Conservation (phyloP, 2,329 filamentous ascomycete species). For the Pseudogymnoascus sp. region DNA sequence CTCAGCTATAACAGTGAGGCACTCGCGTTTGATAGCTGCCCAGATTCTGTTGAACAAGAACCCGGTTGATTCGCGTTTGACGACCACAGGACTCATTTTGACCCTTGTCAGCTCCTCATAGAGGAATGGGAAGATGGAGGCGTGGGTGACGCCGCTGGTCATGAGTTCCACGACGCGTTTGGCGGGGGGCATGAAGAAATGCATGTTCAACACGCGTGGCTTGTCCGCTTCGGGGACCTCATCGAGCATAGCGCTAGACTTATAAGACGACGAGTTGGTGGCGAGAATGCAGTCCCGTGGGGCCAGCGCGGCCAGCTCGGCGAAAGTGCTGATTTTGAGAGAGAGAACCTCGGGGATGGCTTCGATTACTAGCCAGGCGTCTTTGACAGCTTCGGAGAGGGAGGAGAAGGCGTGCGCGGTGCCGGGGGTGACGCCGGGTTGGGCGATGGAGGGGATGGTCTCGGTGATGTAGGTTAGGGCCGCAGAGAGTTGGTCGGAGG, state of each 20-base stretch:
- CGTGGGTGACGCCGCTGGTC: constrained; percentile 31
- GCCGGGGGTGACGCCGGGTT: neutral
- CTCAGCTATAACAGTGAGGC: constrained; percentile 30
- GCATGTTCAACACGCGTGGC: constrained; percentile 36
- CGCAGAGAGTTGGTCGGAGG: constrained; percentile 30
- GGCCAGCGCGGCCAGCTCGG: constrained; percentile 34
- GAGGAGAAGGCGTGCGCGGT: constrained; percentile 15
- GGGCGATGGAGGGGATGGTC: constrained; percentile 26
- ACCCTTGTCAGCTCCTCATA: constrained; percentile 27
- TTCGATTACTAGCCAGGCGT: constrained; percentile 33
- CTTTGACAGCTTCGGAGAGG: constrained; percentile 21
- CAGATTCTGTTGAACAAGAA: constrained; percentile 38
- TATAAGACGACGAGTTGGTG: constrained; percentile 43
- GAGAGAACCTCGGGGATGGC: constrained; percentile 38
- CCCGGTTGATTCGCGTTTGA: constrained; percentile 31
- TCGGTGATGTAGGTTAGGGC: constrained; percentile 36
- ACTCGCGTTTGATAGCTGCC: constrained; percentile 38
- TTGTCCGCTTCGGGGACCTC: constrained; percentile 29
- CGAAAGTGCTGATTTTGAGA: constrained; percentile 36
- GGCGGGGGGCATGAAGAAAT: constrained; percentile 34
- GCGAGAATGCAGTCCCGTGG: constrained; percentile 35
- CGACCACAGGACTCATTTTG: constrained; percentile 34
- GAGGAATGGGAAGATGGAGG: constrained; percentile 26
- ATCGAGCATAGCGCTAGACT: constrained; percentile 37
- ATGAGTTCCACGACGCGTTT: constrained; percentile 33